Evolutionary conservation across 176 grass and related monocot species (phyloP).

Genomic region (Triticum aestivum): IWGSC_CS_RefSeq_v2.1 NC_057801.1:290845952-290846451

Average conservation of each 20-base stretch:
- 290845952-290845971: too few species aligned
- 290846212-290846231: neutral
- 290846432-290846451: conserved; percentile 98
- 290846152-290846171: neutral
- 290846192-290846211: neutral
- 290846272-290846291: conserved; percentile 91
- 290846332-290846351: conserved; percentile 97
- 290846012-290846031: neutral
- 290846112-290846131: conserved; percentile 5
- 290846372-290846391: conserved; percentile 95
- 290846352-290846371: conserved; percentile 90
- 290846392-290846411: conserved; percentile 89
- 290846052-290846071: neutral
- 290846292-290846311: conserved; percentile 87
- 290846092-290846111: neutral
- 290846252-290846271: conserved; percentile 75
- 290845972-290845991: too few species aligned
- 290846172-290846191: conserved; percentile 2
- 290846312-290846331: conserved; percentile 96
- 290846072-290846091: neutral
- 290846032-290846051: neutral
- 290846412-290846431: conserved; percentile 91
- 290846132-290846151: neutral
- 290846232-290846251: neutral
- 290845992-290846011: too few species aligned